Conservation (phyloP, 225 moss, liverwort and hornwort genomes). For the Takakia lepidozioides region DNA sequence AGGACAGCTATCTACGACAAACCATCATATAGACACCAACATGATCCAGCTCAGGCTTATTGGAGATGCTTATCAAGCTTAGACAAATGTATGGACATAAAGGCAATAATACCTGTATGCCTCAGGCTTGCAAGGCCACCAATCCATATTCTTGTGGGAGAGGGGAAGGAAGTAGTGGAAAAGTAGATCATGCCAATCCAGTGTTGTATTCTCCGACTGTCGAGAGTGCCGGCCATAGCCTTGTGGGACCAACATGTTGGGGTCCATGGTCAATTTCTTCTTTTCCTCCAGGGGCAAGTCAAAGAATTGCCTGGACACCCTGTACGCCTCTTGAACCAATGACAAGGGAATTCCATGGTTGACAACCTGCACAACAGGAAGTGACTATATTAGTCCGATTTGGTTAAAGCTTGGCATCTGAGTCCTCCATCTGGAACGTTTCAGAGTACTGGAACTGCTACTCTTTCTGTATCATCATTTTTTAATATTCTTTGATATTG, state of each 20-base stretch:
- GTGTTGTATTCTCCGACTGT: conserved; percentile 15
- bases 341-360: conserved; percentile 36
- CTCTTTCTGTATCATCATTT: too few relatives aligned
- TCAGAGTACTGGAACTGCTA: too few relatives aligned
- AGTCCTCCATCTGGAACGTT: too few relatives aligned
- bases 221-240: conserved; percentile 22
- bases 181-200: conserved; percentile 49
- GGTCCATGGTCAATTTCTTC: conserved; percentile 15
- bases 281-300: conserved; percentile 31
- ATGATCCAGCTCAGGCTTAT: background rate
- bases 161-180: conserved; percentile 10
- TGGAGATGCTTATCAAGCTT: background rate
- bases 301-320: conserved; percentile 34
- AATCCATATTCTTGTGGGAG: conserved; percentile 19
- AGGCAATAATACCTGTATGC: conserved; percentile 17
- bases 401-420: too few relatives aligned
- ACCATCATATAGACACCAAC: too few relatives aligned
- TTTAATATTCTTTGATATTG: too few relatives aligned
- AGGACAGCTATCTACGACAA: too few relatives aligned
- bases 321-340: conserved; percentile 21
- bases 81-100: too few relatives aligned
- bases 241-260: conserved; percentile 5
- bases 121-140: conserved; percentile 31
- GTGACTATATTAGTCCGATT: too few relatives aligned
- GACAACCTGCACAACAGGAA: too few relatives aligned